phyloP scores from a whole-genome alignment of 2,329 filamentous ascomycete species.

The Colletotrichum higginsianum region DNA sequence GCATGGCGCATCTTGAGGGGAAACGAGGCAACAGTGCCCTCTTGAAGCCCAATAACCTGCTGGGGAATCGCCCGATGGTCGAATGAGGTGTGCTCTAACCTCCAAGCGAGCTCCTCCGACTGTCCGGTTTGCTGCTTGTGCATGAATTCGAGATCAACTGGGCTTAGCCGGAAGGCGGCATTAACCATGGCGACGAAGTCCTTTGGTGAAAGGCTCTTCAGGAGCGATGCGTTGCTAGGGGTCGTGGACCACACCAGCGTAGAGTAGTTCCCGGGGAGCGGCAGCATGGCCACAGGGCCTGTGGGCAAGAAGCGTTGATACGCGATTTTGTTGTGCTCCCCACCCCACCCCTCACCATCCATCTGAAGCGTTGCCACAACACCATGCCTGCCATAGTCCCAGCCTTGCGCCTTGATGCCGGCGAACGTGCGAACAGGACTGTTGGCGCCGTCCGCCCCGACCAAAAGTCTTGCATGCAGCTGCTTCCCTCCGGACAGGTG shows the following conservation, averaged over 20 bases:
- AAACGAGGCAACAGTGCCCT: constrained; percentile 88
- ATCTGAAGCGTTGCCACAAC: constrained; percentile 91
- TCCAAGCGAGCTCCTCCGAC: constrained; percentile 87
- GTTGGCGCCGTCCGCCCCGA: constrained; percentile 95
- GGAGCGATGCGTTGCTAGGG: constrained; percentile 80
- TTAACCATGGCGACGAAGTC: constrained; percentile 93
- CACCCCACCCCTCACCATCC: constrained; percentile 71
- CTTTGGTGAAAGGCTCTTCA: constrained; percentile 80
- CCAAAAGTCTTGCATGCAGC: constrained; percentile 85
- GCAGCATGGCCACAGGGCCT: constrained; percentile 91
- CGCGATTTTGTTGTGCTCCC: constrained; percentile 77
- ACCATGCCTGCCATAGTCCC: constrained; percentile 93
- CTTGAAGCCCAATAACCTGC: constrained; percentile 78
- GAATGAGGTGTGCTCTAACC: constrained; percentile 77
- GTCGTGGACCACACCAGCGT: constrained; percentile 97
- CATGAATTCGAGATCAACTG: constrained; percentile 87
- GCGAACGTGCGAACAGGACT: constrained; percentile 93
- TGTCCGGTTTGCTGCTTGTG: constrained; percentile 74
- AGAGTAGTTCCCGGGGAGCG: constrained; percentile 85
- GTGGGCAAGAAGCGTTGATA: constrained; percentile 97
- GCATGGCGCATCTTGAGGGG: constrained; percentile 93
- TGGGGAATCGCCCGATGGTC: constrained; percentile 73
- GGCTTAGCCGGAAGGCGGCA: constrained; percentile 87
- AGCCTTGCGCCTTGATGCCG: constrained; percentile 86
- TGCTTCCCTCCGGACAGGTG: constrained; percentile 77